Conservation (phyloP, 163 green algal species). For the Scenedesmus sp. region DNA sequence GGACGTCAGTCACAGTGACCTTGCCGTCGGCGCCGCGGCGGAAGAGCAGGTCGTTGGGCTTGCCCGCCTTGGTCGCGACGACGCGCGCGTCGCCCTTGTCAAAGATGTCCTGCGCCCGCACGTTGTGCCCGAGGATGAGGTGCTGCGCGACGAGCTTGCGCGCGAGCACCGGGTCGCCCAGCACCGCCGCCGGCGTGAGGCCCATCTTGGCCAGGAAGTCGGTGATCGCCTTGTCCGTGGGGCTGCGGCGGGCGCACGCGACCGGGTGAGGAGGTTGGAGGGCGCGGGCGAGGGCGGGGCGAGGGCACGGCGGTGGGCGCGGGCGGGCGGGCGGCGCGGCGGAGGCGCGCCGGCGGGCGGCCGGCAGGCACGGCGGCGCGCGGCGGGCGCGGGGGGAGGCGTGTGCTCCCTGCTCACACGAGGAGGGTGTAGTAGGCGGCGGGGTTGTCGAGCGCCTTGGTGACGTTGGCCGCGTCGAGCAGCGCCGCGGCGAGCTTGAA, state of each 20-base stretch:
- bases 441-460: neutral
- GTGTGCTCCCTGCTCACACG: neutral
- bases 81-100: neutral
- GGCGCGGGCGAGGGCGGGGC: neutral
- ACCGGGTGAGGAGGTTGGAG: too few relatives aligned
- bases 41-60: slow-evolving; percentile 12
- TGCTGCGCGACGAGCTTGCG: slow-evolving; percentile 19
- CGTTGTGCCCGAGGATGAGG: slow-evolving; percentile 20
- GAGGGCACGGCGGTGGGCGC: neutral
- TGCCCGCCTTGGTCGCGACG: neutral
- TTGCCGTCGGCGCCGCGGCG: too few relatives aligned
- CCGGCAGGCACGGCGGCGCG: too few relatives aligned
- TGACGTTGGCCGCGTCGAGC: slow-evolving; percentile 15
- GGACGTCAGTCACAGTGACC: slow-evolving; percentile 10
- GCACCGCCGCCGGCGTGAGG: slow-evolving; percentile 8
- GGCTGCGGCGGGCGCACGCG: neutral
- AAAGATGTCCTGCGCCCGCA: slow-evolving; percentile 21
- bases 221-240: slow-evolving; percentile 1
- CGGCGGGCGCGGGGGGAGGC: neutral
- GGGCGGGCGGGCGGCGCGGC: too few relatives aligned
- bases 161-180: slow-evolving; percentile 10
- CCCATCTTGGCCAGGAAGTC: slow-evolving; percentile 8
- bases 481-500: slow-evolving; percentile 5
- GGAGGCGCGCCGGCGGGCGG: too few relatives aligned
- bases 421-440: slow-evolving; percentile 27